Evolutionary conservation across 371 early-diverging fungal species (phyloP).

Genomic region (Dinochytrium kinnereticum): DNA sequence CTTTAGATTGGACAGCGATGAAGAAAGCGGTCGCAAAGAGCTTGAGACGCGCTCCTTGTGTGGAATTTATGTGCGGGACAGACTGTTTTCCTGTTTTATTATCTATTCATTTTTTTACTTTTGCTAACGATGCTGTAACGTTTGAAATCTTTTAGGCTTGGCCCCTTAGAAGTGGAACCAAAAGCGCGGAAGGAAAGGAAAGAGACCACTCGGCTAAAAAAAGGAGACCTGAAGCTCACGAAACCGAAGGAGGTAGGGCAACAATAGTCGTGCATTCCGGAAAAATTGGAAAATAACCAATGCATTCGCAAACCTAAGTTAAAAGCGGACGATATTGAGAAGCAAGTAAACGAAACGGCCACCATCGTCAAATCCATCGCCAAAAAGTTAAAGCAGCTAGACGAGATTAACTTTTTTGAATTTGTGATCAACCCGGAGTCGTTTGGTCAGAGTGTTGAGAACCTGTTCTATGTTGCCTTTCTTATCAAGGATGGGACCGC

Average conservation of each 20-base stretch:
- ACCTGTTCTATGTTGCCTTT: constrained; percentile 92
- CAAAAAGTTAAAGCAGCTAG: constrained; percentile 60
- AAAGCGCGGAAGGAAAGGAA: constrained; percentile 55
- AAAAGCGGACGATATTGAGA: constrained; percentile 71
- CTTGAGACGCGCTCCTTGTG: constrained; percentile 63
- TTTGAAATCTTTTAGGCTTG: constrained; percentile 53
- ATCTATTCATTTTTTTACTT: too few species aligned
- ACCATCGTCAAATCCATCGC: constrained; percentile 72
- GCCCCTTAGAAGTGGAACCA: constrained; percentile 69
- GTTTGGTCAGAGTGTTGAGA: constrained; percentile 91
- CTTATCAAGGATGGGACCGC: constrained; percentile 84
- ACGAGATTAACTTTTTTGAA: constrained; percentile 77
- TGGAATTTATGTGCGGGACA: constrained; percentile 79
- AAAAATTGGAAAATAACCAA: too few species aligned
- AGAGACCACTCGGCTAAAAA: constrained; percentile 41
- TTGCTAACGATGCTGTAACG: neutral
- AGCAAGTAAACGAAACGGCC: constrained; percentile 89
- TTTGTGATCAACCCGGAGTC: constrained; percentile 90
- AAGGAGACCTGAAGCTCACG: constrained; percentile 29
- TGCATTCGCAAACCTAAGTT: too few species aligned
- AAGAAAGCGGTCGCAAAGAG: constrained; percentile 63
- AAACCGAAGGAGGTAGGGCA: constrained; percentile 41
- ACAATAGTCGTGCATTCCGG: too few species aligned
- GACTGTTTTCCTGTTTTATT: too few species aligned
- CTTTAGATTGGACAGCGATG: constrained; percentile 68